A percentile compares a stretch with the other conserved stretches of the same genome.
Evolutionary conservation across 768 basidiomycete genomes (phyloP).

Genomic region (Suillus americanus): DNA sequence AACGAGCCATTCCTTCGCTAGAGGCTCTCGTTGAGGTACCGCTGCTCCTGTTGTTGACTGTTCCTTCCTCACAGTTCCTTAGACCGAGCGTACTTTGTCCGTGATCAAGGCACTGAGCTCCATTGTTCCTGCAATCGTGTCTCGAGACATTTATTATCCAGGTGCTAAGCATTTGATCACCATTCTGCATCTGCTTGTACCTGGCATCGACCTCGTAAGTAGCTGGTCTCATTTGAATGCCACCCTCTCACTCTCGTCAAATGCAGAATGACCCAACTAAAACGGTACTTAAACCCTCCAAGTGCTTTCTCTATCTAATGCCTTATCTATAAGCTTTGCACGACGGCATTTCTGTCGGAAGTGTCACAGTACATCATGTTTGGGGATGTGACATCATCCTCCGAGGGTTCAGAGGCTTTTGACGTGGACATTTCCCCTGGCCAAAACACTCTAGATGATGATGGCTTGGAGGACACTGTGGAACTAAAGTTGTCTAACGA

Average conservation of each 20-base stretch:
- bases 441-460: not conserved
- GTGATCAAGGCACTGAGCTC: constrained; percentile 85
- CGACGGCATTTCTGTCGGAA: constrained; percentile 72
- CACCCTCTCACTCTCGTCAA: not conserved
- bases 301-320: not conserved
- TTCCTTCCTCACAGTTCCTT: not conserved
- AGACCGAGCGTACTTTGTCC: constrained; percentile 85
- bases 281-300: constrained; percentile 45
- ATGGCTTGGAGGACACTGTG: not conserved
- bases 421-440: not conserved
- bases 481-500: constrained; percentile 43
- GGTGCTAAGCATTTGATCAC: constrained; percentile 82
- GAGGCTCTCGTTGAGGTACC: constrained; percentile 83
- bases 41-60: not conserved
- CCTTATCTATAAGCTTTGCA: constrained; percentile 54
- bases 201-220: constrained; percentile 82
- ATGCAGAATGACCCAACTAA: constrained; percentile 74
- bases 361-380: constrained; percentile 76
- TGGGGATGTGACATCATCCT: constrained; percentile 52
- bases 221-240: not conserved
- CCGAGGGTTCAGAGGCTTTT: constrained; percentile 22
- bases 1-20: constrained; percentile 83
- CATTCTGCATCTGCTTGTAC: constrained; percentile 77
- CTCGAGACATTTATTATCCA: constrained; percentile 72
- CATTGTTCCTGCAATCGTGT: constrained; percentile 78